Conservation (phyloP, 108 stramenopile genomes). For the Chaetoceros tenuissimus region DNA sequence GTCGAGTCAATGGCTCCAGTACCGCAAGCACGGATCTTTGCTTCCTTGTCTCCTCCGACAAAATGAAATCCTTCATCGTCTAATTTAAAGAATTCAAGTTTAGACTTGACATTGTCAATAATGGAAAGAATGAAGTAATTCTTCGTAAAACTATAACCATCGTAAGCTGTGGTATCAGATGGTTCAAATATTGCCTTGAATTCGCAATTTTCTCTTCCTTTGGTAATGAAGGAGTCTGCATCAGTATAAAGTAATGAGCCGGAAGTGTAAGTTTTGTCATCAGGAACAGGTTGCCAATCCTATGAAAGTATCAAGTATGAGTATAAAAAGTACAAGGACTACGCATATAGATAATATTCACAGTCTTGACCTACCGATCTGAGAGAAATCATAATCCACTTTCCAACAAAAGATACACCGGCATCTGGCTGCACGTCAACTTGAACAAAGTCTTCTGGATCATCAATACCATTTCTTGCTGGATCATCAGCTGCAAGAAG, state of each 20-base stretch:
- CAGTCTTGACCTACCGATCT: too few relatives aligned
- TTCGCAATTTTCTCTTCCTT: conserved; percentile 47
- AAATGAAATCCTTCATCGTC: conserved; percentile 44
- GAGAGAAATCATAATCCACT: conserved; percentile 53
- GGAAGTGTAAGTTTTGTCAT: conserved; percentile 40
- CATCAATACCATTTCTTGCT: conserved; percentile 13
- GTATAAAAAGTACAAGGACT: too few relatives aligned
- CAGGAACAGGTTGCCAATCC: conserved; percentile 72
- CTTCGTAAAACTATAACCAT: conserved; percentile 62
- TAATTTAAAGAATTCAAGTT: conserved; percentile 66
- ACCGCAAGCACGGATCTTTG: conserved; percentile 50
- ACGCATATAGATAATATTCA: too few relatives aligned
- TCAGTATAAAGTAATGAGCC: conserved; percentile 62
- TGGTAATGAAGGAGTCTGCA: conserved; percentile 41
- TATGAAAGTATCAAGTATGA: too few relatives aligned
- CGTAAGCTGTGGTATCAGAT: conserved; percentile 55
- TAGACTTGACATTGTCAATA: conserved; percentile 77
- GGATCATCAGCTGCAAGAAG: conserved; percentile 40
- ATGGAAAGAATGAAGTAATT: conserved; percentile 70
- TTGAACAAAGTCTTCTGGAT: conserved; percentile 42
- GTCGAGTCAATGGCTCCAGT: conserved; percentile 51
- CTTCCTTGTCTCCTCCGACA: conserved; percentile 38
- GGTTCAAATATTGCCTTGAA: conserved; percentile 76
- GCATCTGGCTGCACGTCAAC: conserved; percentile 70
- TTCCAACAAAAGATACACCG: conserved; percentile 43